phyloP scores from a whole-genome alignment of 83 land plant genomes.

The Picea mariana region DNA sequence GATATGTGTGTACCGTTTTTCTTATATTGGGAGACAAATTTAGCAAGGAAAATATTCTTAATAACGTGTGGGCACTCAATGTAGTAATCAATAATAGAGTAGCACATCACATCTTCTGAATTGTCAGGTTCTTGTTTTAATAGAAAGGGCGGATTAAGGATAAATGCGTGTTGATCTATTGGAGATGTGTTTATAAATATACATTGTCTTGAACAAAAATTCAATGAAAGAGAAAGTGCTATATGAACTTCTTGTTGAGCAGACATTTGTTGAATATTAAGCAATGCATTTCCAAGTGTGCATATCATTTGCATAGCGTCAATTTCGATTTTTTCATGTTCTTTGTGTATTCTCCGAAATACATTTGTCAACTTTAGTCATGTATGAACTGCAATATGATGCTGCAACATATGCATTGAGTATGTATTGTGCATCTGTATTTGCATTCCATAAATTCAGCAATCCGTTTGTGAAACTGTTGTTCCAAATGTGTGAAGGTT shows the following conservation, averaged over 20 bases:
- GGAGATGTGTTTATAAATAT: not conserved
- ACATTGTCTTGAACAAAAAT: not conserved
- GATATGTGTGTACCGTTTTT: not conserved
- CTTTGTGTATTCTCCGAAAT: not conserved
- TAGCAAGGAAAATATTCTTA: not conserved
- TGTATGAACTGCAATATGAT: not conserved
- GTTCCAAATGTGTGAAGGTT: too few species aligned
- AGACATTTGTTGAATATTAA: not conserved
- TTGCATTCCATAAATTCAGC: not conserved
- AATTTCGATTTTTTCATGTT: not conserved
- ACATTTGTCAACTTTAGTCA: not conserved
- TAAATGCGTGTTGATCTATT: not conserved
- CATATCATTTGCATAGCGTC: not conserved
- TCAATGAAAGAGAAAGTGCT: not conserved
- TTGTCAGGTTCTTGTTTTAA: not conserved
- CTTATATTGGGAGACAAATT: not conserved
- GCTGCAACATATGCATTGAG: not conserved
- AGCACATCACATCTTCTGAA: not conserved
- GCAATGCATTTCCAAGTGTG: not conserved
- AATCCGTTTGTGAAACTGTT: too few species aligned
- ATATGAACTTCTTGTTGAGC: not conserved
- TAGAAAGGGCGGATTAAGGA: not conserved
- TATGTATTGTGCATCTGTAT: not conserved
- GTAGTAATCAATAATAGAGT: not conserved
- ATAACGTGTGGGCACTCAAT: fast-evolving